Evolutionary conservation across 768 basidiomycete genomes (phyloP).

Genomic region (Termitomyces sp.): DNA sequence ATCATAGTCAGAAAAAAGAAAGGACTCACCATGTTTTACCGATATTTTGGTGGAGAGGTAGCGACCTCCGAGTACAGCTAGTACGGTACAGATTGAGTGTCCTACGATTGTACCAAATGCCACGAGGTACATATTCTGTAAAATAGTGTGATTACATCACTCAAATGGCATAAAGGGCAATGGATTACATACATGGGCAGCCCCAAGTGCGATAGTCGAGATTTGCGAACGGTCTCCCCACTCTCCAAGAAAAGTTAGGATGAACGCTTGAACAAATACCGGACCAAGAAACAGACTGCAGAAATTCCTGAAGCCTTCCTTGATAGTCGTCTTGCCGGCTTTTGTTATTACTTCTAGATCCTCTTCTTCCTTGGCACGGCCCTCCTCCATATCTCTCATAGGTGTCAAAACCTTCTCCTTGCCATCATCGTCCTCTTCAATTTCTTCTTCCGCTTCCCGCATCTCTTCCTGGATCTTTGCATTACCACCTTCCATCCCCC

Average conservation of each 20-base stretch:
- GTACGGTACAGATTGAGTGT: constrained; percentile 79
- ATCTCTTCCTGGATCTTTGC: constrained; percentile 91
- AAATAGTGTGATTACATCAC: not conserved
- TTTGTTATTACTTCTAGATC: constrained; percentile 15
- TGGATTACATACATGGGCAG: constrained; percentile 74
- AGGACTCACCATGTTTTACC: constrained; percentile 79
- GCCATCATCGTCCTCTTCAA: constrained; percentile 68
- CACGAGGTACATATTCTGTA: constrained; percentile 87
- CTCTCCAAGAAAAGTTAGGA: constrained; percentile 96
- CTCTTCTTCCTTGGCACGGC: constrained; percentile 18
- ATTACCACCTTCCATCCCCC: constrained; percentile 69
- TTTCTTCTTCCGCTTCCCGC: constrained; percentile 93
- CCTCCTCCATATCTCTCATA: constrained; percentile 75
- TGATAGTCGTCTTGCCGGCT: constrained; percentile 17
- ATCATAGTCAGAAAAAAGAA: not conserved
- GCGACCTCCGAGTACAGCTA: constrained; percentile 91
- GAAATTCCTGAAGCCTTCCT: constrained; percentile 75
- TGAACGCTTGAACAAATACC: constrained; percentile 91
- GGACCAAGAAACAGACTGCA: constrained; percentile 81
- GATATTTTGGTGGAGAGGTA: constrained; percentile 93
- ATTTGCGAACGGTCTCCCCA: constrained; percentile 99
- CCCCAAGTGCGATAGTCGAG: constrained; percentile 92
- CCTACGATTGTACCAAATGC: constrained; percentile 87
- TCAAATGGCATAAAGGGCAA: not conserved
- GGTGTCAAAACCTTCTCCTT: constrained; percentile 40